Base-by-base conservation (phyloP, 768 basidiomycete species). In the Hirschioporus abietinus region DNA sequence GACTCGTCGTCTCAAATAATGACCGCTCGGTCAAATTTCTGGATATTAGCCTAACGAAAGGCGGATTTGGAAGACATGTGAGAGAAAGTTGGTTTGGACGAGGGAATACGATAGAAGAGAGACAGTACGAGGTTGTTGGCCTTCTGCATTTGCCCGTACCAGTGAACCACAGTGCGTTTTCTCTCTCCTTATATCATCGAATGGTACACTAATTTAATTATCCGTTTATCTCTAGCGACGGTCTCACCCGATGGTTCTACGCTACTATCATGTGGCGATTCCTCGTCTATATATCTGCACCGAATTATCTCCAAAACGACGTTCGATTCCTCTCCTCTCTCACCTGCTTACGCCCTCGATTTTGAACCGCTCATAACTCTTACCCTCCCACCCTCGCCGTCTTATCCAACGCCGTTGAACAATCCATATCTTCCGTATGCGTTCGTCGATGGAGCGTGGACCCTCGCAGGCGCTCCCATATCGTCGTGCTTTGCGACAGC, bases 261-360 rank as follows among this genome's bases (percentile, higher is more conserved):
- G 0, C 83, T 98, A 17, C 85, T 97, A 1, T 93, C 90, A 1
- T 95, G 96, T 0, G 95, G 96, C 25, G 95, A 98, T 74, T 95
- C 94, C 10, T 86, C 88, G 59, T 89, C 93, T 66, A 88, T 96
- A 12, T 91, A 88, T 73, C 83, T 98, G 17, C 91, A 95, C 72
- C 86, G 88, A 65, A 83, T 96, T 67, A 83, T 86, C 1, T 89
- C 89, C 57, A 88, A 90, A 30, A 77, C 83, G 17, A 78, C 74
- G 12, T 52, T 10, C 42, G 12, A 20, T 10, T 15, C 42, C 42
- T 17, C 12, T 24, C 59, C 59, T 7, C 60, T 18, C 17, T 25
- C 60, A 61, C 30, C 60, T 34, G 20, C 60, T 5, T 34, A 3
- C 23, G 60, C 17, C 27, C 79, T 91, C 69, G 78, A 84, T 2